phyloP scores from a whole-genome alignment of 1,284 basidiomycete genomes.

The Garcileccinum viscosum region DNA sequence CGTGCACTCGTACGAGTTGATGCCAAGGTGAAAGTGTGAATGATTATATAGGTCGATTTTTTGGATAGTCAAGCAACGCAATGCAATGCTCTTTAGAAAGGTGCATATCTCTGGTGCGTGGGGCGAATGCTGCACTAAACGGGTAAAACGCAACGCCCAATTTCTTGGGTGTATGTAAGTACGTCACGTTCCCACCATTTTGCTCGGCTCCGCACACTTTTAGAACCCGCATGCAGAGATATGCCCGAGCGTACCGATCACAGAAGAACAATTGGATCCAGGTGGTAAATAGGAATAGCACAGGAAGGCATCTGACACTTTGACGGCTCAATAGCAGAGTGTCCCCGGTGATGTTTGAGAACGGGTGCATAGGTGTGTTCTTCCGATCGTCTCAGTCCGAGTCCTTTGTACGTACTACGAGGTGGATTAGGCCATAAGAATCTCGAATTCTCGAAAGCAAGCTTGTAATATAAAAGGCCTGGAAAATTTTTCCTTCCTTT shows the following conservation, averaged over 20 bases:
- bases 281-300: constrained; percentile 69
- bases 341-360: constrained; percentile 77
- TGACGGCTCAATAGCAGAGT: constrained; percentile 72
- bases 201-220: not conserved
- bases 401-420: constrained; percentile 39
- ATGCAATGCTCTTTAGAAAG: not conserved
- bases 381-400: constrained; percentile 69
- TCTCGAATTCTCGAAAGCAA: no score
- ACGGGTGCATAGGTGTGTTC: constrained; percentile 82
- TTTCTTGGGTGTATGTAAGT: not conserved
- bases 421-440: not conserved
- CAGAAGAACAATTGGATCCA: constrained; percentile 77
- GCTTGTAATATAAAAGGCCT: no score
- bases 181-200: not conserved
- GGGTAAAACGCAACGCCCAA: not conserved
- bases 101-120: not conserved
- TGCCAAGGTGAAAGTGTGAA: not conserved
- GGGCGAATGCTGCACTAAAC: not conserved
- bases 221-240: no score
- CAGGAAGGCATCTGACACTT: constrained; percentile 85
- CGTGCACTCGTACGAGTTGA: not conserved
- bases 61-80: not conserved
- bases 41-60: not conserved
- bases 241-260: constrained; percentile 64
- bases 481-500: no score